Evolutionary conservation across 768 basidiomycete species (phyloP).

Genomic region (Dacryopinax spathularia): DNA sequence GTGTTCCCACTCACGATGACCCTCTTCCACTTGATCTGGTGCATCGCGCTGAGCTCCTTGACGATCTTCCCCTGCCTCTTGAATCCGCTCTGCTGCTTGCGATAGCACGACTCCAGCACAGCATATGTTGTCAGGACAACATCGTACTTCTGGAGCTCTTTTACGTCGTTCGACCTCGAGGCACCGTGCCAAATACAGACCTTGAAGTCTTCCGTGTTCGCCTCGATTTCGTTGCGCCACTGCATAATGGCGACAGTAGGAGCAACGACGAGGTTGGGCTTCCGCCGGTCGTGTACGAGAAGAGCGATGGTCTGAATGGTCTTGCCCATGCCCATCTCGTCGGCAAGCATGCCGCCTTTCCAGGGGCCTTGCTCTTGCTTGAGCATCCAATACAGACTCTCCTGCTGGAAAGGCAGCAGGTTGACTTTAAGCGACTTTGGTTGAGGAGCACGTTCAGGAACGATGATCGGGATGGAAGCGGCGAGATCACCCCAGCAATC

Average conservation of each 20-base stretch:
- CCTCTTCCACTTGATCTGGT: slow-evolving; percentile 72
- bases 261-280: slow-evolving; percentile 85
- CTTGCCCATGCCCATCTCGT: slow-evolving; percentile 93
- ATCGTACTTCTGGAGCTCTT: slow-evolving; percentile 68
- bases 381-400: slow-evolving; percentile 92
- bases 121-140: slow-evolving; percentile 83
- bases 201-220: slow-evolving; percentile 70
- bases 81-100: slow-evolving; percentile 86
- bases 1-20: slow-evolving; percentile 41
- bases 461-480: slow-evolving; percentile 40
- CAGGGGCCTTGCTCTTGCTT: slow-evolving; percentile 79
- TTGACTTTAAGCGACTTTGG: slow-evolving; percentile 71
- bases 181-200: slow-evolving; percentile 89
- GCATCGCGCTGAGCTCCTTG: slow-evolving; percentile 77
- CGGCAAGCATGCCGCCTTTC: slow-evolving; percentile 85
- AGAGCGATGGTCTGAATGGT: slow-evolving; percentile 94
- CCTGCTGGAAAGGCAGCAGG: slow-evolving; percentile 86
- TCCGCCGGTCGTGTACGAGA: slow-evolving; percentile 58
- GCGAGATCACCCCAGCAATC: slow-evolving; percentile 83
- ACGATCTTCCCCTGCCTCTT: slow-evolving; percentile 70
- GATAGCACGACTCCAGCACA: slow-evolving; percentile 79
- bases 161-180: slow-evolving; percentile 48
- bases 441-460: slow-evolving; percentile 59
- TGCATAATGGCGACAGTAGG: slow-evolving; percentile 48
- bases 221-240: slow-evolving; percentile 86